A percentile compares a stretch with the other conserved stretches of the same genome.
phyloP scores from a whole-genome alignment of 768 basidiomycete genomes.

The Tylopilus rubrobrunneus region DNA sequence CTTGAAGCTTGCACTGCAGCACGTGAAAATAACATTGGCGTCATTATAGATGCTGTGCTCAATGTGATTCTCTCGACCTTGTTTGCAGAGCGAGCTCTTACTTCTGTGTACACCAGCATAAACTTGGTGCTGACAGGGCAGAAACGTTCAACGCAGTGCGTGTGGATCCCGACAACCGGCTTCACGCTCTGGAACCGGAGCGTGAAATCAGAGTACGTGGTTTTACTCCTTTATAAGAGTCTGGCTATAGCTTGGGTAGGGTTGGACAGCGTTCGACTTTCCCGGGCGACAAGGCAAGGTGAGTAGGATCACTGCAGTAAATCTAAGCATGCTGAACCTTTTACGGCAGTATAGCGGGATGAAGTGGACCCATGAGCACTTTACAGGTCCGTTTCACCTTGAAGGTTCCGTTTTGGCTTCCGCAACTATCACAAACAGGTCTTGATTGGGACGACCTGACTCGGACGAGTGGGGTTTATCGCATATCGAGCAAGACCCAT shows the following conservation, averaged over 20 bases:
- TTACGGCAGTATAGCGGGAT: conserved; percentile 60
- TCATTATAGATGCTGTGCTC: conserved; percentile 84
- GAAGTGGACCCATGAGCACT: conserved; percentile 74
- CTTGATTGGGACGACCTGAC: conserved; percentile 81
- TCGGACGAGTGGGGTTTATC: conserved; percentile 61
- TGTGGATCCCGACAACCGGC: conserved; percentile 65
- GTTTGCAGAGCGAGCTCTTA: conserved; percentile 6
- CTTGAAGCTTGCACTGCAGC: conserved; percentile 67
- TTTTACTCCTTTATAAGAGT: background rate
- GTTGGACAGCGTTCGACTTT: conserved; percentile 86
- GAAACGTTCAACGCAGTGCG: conserved; percentile 70
- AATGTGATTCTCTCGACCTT: conserved; percentile 50
- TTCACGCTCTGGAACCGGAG: conserved; percentile 52
- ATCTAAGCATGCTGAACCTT: background rate
- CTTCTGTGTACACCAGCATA: conserved; percentile 48
- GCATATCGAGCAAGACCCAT: conserved; percentile 61
- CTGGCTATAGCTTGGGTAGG: conserved; percentile 38
- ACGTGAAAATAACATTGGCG: conserved; percentile 61
- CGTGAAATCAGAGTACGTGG: conserved; percentile 62
- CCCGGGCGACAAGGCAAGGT: conserved; percentile 73
- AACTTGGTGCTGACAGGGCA: conserved; percentile 75
- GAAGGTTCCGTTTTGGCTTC: background rate
- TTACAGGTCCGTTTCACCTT: conserved; percentile 53
- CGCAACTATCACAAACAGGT: conserved; percentile 42
- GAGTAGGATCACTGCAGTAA: conserved; percentile 15